Conservation (phyloP, 345 rosid genomes). For the Aquilaria sinensis region DNA sequence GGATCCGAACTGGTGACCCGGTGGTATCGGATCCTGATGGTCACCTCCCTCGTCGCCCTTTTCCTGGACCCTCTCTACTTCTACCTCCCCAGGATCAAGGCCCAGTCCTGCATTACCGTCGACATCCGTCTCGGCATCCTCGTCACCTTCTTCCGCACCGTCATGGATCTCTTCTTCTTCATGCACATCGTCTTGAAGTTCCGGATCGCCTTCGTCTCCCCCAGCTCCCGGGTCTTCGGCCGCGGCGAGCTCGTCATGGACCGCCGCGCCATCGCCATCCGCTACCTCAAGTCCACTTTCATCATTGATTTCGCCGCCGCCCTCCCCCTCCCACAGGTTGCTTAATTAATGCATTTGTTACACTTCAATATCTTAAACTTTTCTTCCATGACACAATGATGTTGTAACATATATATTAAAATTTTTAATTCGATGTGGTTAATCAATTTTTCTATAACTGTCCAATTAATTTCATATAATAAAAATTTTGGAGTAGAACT, state of each 20-base stretch:
- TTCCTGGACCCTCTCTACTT: slow-evolving; percentile 87
- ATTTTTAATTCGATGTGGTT: not conserved
- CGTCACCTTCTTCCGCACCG: slow-evolving; percentile 59
- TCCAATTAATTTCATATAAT: not conserved
- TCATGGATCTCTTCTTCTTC: slow-evolving; percentile 57
- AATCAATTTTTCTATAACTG: not conserved
- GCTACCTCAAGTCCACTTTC: slow-evolving; percentile 60
- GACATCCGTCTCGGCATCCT: slow-evolving; percentile 40
- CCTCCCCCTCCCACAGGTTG: slow-evolving; percentile 91
- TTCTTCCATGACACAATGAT: not conserved
- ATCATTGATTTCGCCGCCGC: slow-evolving; percentile 54
- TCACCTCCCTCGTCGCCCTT: slow-evolving; percentile 56
- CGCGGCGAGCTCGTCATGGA: slow-evolving; percentile 82
- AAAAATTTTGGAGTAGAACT: not conserved
- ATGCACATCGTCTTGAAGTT: slow-evolving; percentile 65
- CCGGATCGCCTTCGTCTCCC: slow-evolving; percentile 63
- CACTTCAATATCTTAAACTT: not conserved
- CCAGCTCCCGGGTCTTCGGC: slow-evolving; percentile 69
- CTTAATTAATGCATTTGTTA: not conserved
- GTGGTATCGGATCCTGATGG: slow-evolving; percentile 77
- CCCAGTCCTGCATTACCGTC: slow-evolving; percentile 45
- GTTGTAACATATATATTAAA: not conserved
- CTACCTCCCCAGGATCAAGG: slow-evolving; percentile 55
- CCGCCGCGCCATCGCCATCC: slow-evolving; percentile 45
- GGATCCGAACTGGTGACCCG: slow-evolving; percentile 44